Conservation (phyloP, 768 basidiomycete species). For the Clitopilus hobsonii region DNA sequence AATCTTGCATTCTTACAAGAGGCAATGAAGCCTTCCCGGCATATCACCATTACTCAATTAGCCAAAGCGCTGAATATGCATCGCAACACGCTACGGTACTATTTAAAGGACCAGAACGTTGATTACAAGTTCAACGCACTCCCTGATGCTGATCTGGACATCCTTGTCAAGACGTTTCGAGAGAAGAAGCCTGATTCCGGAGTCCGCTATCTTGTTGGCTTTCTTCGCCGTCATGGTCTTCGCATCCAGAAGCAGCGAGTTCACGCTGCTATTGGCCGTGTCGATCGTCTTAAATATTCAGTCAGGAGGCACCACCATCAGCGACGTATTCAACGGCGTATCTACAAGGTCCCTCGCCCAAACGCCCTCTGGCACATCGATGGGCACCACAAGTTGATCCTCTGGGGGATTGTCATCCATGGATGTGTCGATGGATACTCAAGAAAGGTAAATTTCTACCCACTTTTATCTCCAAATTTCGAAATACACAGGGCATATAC, state of each 20-base stretch:
- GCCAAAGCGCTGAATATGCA: not conserved
- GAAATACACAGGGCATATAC: not conserved
- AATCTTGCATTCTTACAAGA: not conserved
- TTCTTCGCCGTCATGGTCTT: constrained; percentile 18
- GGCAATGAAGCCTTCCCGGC: not conserved
- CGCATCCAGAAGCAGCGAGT: constrained; percentile 19
- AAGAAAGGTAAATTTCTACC: constrained; percentile 13
- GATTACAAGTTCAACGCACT: not conserved
- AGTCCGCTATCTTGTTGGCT: constrained; percentile 21
- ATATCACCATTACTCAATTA: not conserved
- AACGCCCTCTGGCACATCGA: constrained; percentile 28
- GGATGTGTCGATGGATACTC: constrained; percentile 19
- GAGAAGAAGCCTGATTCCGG: constrained; percentile 16
- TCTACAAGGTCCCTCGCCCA: constrained; percentile 16
- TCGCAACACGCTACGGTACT: not conserved
- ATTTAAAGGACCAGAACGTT: not conserved
- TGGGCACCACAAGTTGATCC: constrained; percentile 29
- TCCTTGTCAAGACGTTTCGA: not conserved
- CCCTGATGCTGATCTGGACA: not conserved
- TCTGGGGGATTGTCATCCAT: constrained; percentile 24
- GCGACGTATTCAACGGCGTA: constrained; percentile 10
- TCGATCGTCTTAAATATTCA: constrained; percentile 20
- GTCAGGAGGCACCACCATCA: constrained; percentile 8
- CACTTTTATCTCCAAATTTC: not conserved
- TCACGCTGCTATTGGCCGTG: constrained; percentile 13